These are phyloP conservation scores for Solioccasus polychromus DNA, from an alignment of 768 basidiomycete genomes.

Conservation along the genomic window DNA sequence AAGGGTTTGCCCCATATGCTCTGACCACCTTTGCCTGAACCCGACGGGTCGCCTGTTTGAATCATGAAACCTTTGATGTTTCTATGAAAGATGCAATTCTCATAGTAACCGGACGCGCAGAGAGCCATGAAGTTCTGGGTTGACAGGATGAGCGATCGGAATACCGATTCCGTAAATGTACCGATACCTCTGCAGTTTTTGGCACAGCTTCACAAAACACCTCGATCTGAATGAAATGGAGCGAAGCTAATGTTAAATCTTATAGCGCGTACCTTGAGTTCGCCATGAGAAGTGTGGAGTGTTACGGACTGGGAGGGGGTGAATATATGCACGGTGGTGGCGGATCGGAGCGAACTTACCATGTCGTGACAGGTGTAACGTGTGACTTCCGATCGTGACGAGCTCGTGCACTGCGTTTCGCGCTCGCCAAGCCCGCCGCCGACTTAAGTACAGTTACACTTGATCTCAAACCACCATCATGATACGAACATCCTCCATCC, in stretches of 20 bases:
- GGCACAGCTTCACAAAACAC: slow-evolving; percentile 97
- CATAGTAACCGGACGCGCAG: slow-evolving; percentile 85
- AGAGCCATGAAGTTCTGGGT: slow-evolving; percentile 93
- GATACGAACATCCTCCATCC: slow-evolving; percentile 70
- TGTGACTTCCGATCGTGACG: slow-evolving; percentile 13
- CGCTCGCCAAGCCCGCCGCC: background rate
- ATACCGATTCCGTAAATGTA: background rate
- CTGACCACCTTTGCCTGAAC: slow-evolving; percentile 94
- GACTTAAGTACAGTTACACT: slow-evolving; percentile 2
- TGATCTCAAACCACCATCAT: slow-evolving; percentile 37
- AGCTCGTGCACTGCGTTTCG: background rate
- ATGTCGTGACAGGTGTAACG: slow-evolving; percentile 29
- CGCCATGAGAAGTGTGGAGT: slow-evolving; percentile 89
- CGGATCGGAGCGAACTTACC: slow-evolving; percentile 24
- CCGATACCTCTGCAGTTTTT: slow-evolving; percentile 84
- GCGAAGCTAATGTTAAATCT: background rate
- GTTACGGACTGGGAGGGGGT: slow-evolving; percentile 73
- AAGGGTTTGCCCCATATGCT: slow-evolving; percentile 95
- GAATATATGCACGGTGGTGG: slow-evolving; percentile 22
- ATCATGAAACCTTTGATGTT: slow-evolving; percentile 97
- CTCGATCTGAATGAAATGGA: slow-evolving; percentile 62
- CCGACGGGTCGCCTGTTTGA: slow-evolving; percentile 87
- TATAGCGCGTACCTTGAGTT: slow-evolving; percentile 72
- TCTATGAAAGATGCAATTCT: slow-evolving; percentile 84
- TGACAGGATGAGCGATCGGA: background rate